A percentile compares a stretch with the other conserved stretches of the same genome.
phyloP scores from a whole-genome alignment of 1,284 basidiomycete genomes.

The Inonotus hispidus region DNA sequence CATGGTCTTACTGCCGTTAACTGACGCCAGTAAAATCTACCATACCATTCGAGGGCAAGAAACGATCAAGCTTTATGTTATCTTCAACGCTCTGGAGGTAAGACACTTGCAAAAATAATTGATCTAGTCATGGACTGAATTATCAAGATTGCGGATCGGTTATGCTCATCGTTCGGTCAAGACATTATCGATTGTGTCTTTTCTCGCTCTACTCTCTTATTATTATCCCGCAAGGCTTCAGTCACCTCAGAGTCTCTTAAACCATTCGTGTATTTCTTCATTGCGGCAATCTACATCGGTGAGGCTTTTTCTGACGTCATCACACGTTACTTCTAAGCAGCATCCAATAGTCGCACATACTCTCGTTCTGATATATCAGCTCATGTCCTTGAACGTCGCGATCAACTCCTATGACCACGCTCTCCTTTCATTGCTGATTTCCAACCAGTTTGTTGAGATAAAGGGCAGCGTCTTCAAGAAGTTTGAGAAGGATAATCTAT shows the following conservation, averaged over 20 bases:
- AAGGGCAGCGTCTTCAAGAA: conserved; percentile 99
- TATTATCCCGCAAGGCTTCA: conserved; percentile 56
- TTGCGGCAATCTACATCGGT: conserved; percentile 86
- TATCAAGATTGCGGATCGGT: conserved; percentile 83
- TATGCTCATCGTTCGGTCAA: conserved; percentile 97
- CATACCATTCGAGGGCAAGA: conserved; percentile 98
- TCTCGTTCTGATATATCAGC: conserved; percentile 95
- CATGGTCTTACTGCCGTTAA: conserved; percentile 72
- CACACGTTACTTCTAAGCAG: neutral
- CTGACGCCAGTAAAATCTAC: conserved; percentile 98
- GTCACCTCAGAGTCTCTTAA: conserved; percentile 61
- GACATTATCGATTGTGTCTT: conserved; percentile 97
- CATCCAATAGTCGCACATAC: conserved; percentile 69
- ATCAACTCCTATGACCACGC: conserved; percentile 99
- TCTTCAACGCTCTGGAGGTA: conserved; percentile 97
- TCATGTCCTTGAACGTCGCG: conserved; percentile 94
- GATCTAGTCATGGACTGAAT: conserved; percentile 2
- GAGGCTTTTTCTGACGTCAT: conserved; percentile 24
- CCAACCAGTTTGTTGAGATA: conserved; percentile 99
- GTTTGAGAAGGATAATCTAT: conserved; percentile 99
- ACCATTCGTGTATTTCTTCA: conserved; percentile 80
- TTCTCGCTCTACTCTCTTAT: conserved; percentile 84
- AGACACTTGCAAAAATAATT: conserved; percentile 20
- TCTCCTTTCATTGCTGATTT: conserved; percentile 89
- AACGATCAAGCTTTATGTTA: conserved; percentile 98